phyloP scores from a whole-genome alignment of 78 protist species.

The Isochrysis galbana region DNA sequence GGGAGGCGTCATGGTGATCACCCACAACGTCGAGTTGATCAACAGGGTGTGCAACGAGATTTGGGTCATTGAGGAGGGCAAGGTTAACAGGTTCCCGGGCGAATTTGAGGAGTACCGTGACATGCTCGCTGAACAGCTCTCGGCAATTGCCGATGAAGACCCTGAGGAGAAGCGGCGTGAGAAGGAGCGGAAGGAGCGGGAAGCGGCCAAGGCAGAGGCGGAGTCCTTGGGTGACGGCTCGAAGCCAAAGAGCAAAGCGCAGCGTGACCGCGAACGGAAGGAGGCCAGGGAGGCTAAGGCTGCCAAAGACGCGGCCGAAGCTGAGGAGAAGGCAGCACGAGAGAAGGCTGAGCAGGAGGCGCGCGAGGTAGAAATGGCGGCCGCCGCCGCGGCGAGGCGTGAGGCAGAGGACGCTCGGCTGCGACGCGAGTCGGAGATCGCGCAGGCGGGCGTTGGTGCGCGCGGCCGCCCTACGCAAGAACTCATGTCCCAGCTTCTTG shows the following conservation, averaged over 20 bases:
- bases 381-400: not conserved
- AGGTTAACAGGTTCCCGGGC: not conserved
- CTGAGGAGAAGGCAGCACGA: not conserved
- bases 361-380: not conserved
- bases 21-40: constrained; percentile 46
- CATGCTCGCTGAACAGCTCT: not conserved
- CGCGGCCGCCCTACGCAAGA: not conserved
- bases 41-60: constrained; percentile 30
- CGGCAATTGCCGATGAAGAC: not conserved
- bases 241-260: not conserved
- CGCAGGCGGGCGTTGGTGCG: not conserved
- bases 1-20: constrained; percentile 85
- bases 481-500: not conserved
- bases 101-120: constrained; percentile 25
- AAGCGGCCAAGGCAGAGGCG: not conserved
- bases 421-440: not conserved
- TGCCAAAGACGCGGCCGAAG: not conserved
- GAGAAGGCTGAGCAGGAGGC: not conserved
- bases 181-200: not conserved
- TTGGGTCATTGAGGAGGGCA: constrained; percentile 41
- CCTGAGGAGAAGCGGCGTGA: not conserved
- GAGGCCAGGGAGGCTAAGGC: not conserved
- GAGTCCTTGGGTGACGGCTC: not conserved
- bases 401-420: not conserved
- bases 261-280: not conserved